phyloP scores from a whole-genome alignment of 2,329 filamentous ascomycete genomes.

The Hysterium pulicare region DNA sequence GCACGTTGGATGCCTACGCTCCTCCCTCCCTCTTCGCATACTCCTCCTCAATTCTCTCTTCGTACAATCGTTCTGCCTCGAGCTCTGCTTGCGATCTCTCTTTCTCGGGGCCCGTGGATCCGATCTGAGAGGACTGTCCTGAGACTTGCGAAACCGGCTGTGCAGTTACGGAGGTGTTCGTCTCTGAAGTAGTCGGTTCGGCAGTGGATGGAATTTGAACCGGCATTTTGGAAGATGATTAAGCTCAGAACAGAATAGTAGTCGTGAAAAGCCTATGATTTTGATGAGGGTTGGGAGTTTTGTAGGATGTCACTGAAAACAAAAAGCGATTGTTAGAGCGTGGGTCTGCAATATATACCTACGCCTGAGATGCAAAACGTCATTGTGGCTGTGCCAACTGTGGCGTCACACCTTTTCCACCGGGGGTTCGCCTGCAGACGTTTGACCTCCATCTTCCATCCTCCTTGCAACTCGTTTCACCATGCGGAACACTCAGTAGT shows the following conservation, averaged over 20 bases:
- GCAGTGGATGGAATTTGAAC: slow-evolving; percentile 23
- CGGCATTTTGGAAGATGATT: slow-evolving; percentile 16
- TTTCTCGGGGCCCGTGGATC: slow-evolving; percentile 19
- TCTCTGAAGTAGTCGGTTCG: slow-evolving; percentile 5
- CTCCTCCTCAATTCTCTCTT: slow-evolving; percentile 40
- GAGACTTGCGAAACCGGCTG: slow-evolving; percentile 22
- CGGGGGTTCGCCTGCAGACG: no score
- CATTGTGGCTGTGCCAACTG: no score
- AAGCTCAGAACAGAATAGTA: not conserved
- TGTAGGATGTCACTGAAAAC: no score
- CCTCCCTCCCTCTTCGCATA: slow-evolving; percentile 40
- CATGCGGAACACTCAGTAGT: no score
- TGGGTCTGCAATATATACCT: no score
- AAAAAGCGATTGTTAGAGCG: no score
- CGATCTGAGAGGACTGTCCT: slow-evolving; percentile 23
- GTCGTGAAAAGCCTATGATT: not conserved
- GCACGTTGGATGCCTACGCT: no score
- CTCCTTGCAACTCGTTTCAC: no score
- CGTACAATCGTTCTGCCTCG: slow-evolving; percentile 33
- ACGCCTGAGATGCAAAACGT: no score
- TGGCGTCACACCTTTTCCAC: no score
- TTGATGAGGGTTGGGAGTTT: no score
- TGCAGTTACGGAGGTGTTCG: slow-evolving; percentile 19
- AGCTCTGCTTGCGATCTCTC: slow-evolving; percentile 29
- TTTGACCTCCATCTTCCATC: no score